Conservation (phyloP, 2,329 filamentous ascomycete species). For the Dactylonectria estremocensis region DNA sequence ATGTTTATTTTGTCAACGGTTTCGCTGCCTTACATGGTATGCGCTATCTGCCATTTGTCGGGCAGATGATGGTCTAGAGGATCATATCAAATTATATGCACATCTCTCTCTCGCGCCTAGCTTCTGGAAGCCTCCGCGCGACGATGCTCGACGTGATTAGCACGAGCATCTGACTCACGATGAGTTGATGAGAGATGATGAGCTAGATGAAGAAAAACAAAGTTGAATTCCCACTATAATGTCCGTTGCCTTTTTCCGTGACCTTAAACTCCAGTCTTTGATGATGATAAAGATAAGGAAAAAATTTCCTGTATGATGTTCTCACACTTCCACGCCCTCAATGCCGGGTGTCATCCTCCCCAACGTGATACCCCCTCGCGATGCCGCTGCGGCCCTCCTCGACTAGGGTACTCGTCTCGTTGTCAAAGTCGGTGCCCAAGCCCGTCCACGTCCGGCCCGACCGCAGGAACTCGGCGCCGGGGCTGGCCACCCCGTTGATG, state of each 20-base stretch:
- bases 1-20: constrained; percentile 18
- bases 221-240: neutral
- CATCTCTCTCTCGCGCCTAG: neutral
- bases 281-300: neutral
- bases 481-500: constrained; percentile 89
- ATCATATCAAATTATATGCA: neutral
- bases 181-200: constrained; percentile 2
- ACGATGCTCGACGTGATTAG: neutral
- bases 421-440: constrained; percentile 86
- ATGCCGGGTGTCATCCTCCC: constrained; percentile 60
- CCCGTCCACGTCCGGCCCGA: constrained; percentile 92
- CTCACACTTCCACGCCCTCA: constrained; percentile 26
- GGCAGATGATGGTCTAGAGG: neutral
- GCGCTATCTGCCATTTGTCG: neutral
- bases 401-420: constrained; percentile 75
- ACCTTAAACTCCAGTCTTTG: constrained; percentile 1
- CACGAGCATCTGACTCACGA: neutral
- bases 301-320: neutral
- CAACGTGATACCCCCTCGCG: constrained; percentile 89
- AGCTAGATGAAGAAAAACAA: neutral
- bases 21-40: neutral
- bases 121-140: constrained; percentile 1
- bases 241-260: neutral
- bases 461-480: constrained; percentile 88
- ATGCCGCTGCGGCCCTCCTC: constrained; percentile 91